Evolutionary conservation across 164 flowering plant species (phyloP), one percentile per base, ranked within the genome.

Genomic region (Magnolia sinica): DNA sequence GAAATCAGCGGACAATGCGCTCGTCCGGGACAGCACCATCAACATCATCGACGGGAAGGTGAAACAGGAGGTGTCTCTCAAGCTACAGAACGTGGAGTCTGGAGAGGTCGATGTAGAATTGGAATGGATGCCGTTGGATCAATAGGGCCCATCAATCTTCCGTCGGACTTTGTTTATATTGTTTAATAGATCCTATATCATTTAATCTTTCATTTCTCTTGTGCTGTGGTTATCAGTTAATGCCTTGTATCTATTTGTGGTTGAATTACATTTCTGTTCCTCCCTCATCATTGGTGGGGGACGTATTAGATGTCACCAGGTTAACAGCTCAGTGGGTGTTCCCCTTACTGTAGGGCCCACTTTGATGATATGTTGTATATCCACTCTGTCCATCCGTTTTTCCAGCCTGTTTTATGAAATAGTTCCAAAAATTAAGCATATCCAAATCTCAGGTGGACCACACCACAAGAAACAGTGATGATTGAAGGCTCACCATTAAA

Each of bases 11-110:
- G 98, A 95, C 82, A 95, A 95, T 73, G 94, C 96, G 52, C 92
- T 95, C 61, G 22, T 87, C 24, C 87, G 84, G 4, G 99, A 95
- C 80, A 95, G 99, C 89, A 89, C 80, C 8, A 87, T 95, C 58
- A 89, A 90, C 84, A 94, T 95, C 23, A 77, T 89, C 4, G 96
- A 89, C 75, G 98, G 97, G 64, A 95, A 83, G 79, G 93, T 95
- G 81, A 92, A 89, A 74, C 98, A 92, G 81, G 89, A 82, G 50
- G 77, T 95, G 50, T 73, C 79, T 3, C 84, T 95, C 51, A 93
- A 92, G 87, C 99, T 95, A 69, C 99, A 95, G 81, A 92, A 93
- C 70, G 99, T 95, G 64, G 99, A 95, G 83, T 88, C 86, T 70
- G 99, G 99, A 67, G 97, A 93, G 74, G 1, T 95, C 64, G 85